Percentiles rank a stretch among this genome's conserved stretches.
Evolutionary conservation across 306 rosid genomes (phyloP).

Genomic region (Psophocarpus tetragonolobus): DNA sequence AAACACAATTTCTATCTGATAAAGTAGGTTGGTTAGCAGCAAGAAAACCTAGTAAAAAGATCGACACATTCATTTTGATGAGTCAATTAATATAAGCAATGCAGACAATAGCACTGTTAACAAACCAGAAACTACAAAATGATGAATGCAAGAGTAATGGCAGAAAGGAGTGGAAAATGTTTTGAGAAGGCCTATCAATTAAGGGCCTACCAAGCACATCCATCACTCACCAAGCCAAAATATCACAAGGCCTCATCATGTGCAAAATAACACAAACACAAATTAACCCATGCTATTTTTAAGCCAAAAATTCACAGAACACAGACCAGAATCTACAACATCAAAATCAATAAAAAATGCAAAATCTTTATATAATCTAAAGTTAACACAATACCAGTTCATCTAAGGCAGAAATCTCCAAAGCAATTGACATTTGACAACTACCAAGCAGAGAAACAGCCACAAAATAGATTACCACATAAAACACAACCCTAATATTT

Average conservation of each 20-base stretch:
- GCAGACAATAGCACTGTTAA: too few relatives aligned
- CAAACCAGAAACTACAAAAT: too few relatives aligned
- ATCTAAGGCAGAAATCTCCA: background rate
- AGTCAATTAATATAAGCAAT: background rate
- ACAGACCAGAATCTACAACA: background rate
- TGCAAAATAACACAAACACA: conserved; percentile 9
- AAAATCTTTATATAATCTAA: background rate
- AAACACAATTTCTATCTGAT: background rate
- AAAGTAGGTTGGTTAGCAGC: background rate
- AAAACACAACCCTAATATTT: too few relatives aligned
- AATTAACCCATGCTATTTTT: background rate
- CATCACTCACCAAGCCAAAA: background rate
- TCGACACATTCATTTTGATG: background rate
- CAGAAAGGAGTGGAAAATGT: too few relatives aligned
- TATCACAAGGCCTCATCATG: background rate
- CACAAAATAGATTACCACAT: background rate
- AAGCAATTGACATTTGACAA: conserved; percentile 8
- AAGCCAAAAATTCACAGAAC: background rate
- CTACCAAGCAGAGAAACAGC: background rate
- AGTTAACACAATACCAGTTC: background rate
- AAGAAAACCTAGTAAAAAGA: background rate
- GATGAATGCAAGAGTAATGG: too few relatives aligned
- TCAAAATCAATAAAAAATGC: background rate
- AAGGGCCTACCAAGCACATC: too few relatives aligned
- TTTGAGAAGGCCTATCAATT: too few relatives aligned